Evolutionary conservation across 1,139 yeast genomes (phyloP), one percentile per base, ranked within the genome.

Genomic region (Protomyces gravidus): DNA sequence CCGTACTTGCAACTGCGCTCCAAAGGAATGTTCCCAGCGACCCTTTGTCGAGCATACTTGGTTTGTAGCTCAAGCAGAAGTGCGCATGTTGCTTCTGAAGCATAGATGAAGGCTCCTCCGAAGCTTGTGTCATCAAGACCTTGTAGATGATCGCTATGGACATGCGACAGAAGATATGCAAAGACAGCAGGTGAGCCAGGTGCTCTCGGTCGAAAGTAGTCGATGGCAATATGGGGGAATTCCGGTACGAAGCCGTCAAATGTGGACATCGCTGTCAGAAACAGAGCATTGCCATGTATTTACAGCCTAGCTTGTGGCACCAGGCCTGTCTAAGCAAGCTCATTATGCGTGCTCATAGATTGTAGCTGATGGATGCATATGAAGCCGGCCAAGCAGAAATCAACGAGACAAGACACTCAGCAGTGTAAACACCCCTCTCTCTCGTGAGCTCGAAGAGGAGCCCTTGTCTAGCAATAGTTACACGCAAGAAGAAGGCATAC

Each of bases 121-220:
- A 79, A 80, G 3, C 71, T 65, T 45, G 67, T 68, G 42, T 73
- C 70, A 2, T 73, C 73, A 27, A 83, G 69, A 0, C 87, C 87
- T 0, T 65, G 69, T 46, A 81, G 67, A 67, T 83, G 87, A 65
- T 83, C 88, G 1, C 77, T 68, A 66, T 83, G 87, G 58, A 75
- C 73, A 66, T 83, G 87, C 1, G 85, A 76, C 11, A 83, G 72
- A 3, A 83, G 72, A 57, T 68, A 65, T 33, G 69, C 68, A 40
- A 62, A 69, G 69, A 70, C 74, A 19, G 58, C 63, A 19, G 59
- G 67, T n/a, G 45, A 45, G 26, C 17, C 42, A 15, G 3, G 70
- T 62, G 5, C 68, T 63, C 2, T 73, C 69, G 11, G 63, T 57
- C 51, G 68, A 67, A 80, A 80, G 65, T 70, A 72, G 65, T 81